Base-by-base conservation (phyloP, 768 basidiomycete species). In the Ephemerocybe angulata region DNA sequence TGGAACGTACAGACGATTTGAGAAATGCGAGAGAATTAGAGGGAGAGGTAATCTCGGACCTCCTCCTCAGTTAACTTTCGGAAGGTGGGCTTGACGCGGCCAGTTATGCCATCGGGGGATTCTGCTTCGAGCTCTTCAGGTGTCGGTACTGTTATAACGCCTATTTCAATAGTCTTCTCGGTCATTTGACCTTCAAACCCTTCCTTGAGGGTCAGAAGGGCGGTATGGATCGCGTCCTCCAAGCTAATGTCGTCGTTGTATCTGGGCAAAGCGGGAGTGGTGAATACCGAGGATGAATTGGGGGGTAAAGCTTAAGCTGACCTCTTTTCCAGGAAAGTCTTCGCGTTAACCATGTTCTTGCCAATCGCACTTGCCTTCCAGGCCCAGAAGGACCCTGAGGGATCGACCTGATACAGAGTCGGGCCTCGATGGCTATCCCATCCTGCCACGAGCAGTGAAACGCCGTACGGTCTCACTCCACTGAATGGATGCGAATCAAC, bases 151-250 rank as follows among this genome's bases (percentile, higher is more conserved):
- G 93, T 96, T 60, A 98, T 84, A 37, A 99, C 86, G 30, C 97
- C 97, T 50, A 99, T 93, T 75, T 99, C 97, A 66, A 99, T 97
- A 43, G 97, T 99, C 78, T 97, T 95, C 75, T 98, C 97, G 27
- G 96, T 98, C 96, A 99, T 98, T 68, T 98, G 92, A n/a, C 97
- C 97, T 72, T 99, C 97, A 64, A 98, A 99, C 3, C 97, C 95
- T 74, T 98, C 97, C 74, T 99, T 98, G 60, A 98, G 78, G 31
- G 97, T 99, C 60, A 99, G 74, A 27, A 99, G 83, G 30, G 97
- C 97, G 12, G 97, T 99, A 72, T 99, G 97, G 61, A 98, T 98
- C 30, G 96, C 97, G 70, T 98, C 97, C 74, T 98, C 96, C 55
- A 98, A 76, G 64, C 94, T 97, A 68, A 99, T 96, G 67, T 98